Evolutionary conservation across 192 early-diverging fungal species (phyloP), one percentile per base, ranked within the genome.

Genomic region (Linnemannia schmuckeri): DNA sequence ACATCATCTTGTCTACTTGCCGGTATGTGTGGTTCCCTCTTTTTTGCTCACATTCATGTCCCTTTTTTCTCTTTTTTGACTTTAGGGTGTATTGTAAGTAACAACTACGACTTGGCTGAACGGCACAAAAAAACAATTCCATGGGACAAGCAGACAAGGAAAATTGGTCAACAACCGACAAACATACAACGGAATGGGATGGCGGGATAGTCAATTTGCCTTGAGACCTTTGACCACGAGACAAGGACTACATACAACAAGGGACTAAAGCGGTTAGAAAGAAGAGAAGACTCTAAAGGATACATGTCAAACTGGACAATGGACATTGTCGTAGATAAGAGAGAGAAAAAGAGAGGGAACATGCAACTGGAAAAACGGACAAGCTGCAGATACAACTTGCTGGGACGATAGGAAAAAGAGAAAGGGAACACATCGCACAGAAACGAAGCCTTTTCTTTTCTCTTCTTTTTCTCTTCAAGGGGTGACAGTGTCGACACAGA

Each of bases 1-100:
- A 4, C 13, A 15, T 66, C 61, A 66, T 66, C 61, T 30, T 10
- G 61, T 66, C 61, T 66, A 30, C 61, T 0, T 66, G 61, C 61
- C 1, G n/a, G 33, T 33, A 33, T 66, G 27, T 66, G 61, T 66
- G 27, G 30, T 66, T 66, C 61, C 3, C 55, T 27, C 33, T 35
- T 20, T 9, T 17, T 52, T 49, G 20, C 40, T 30, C 57, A 46
- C 46, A n/a, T n/a, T 10, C 47, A 27, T 20, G 42, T 68, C 30
- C 10, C 10, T 46, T 46, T 54, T 70, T 54, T 71, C 33, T 78
- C 41, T 24, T 66, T 75, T 78, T n/a, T 30, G 24, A 30, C 15
- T 66, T 52, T 81, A 87, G 85, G 85, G 85, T 87, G 85, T 71
- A 74, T 81, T 87, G 85, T 87, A 87, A 87, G 85, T 86, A 8